Conservation (phyloP, 1,139 yeast genomes). For the Yamadazyma friedrichii region DNA sequence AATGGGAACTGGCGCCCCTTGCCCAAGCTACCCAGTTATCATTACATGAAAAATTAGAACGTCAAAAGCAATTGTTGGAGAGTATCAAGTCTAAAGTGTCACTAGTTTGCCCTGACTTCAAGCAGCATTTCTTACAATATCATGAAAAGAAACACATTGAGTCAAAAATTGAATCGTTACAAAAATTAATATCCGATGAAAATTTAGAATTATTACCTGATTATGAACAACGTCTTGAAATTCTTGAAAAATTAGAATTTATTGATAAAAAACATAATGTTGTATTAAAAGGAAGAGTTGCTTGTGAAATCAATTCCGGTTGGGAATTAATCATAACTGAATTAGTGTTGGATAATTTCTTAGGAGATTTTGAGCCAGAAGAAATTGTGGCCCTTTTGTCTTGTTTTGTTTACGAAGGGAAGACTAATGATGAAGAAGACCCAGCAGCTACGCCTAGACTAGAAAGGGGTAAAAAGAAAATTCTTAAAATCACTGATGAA, state of each 20-base stretch:
- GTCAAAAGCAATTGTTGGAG: conserved; percentile 40
- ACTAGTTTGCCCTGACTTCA: conserved; percentile 43
- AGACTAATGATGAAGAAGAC: conserved; percentile 59
- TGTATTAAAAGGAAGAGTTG: conserved; percentile 80
- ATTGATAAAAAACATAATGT: conserved; percentile 78
- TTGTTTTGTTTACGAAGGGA: conserved; percentile 90
- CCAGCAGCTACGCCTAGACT: conserved; percentile 76
- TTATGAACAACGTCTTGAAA: conserved; percentile 83
- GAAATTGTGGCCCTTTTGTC: conserved; percentile 93
- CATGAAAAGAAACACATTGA: conserved; percentile 47
- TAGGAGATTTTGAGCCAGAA: conserved; percentile 92
- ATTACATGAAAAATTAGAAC: conserved; percentile 49
- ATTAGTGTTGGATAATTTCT: conserved; percentile 81
- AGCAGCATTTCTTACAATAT: conserved; percentile 45
- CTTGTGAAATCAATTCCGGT: conserved; percentile 85
- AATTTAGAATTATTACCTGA: conserved; percentile 90
- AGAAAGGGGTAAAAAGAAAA: conserved; percentile 71
- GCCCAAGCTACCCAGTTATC: conserved; percentile 47
- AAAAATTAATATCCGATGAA: conserved; percentile 73
- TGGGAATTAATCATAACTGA: conserved; percentile 91
- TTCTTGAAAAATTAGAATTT: conserved; percentile 70
- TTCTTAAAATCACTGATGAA: conserved; percentile 66
- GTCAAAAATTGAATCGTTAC: conserved; percentile 53
- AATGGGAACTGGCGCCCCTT: conserved; percentile 47
- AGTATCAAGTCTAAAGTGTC: conserved; percentile 30